Evolutionary conservation across 108 stramenopile genomes (phyloP).

Genomic region (Seminavis robusta): DNA sequence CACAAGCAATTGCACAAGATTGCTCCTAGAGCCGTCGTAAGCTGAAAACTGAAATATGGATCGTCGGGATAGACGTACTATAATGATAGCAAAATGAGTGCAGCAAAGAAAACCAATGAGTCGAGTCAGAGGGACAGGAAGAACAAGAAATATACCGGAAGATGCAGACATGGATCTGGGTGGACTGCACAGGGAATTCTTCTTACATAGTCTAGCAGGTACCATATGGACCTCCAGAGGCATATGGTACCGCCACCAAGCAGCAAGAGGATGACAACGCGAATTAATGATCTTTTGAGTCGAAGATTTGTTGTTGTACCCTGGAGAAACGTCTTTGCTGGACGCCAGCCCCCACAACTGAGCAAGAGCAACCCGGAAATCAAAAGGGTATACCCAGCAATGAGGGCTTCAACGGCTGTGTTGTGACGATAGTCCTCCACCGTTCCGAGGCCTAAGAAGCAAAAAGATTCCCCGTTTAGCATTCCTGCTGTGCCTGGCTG

Average conservation of each 20-base stretch:
- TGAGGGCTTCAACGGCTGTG: too few relatives aligned
- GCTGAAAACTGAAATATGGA: too few relatives aligned
- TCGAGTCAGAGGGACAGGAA: too few relatives aligned
- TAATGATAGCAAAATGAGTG: too few relatives aligned
- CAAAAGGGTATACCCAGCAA: too few relatives aligned
- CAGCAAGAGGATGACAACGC: conserved; percentile 14
- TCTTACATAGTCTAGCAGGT: conserved; percentile 18
- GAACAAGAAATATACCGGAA: too few relatives aligned
- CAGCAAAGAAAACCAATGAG: too few relatives aligned
- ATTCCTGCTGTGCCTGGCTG: conserved; percentile 18
- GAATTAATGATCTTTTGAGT: conserved; percentile 9
- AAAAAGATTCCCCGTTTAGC: conserved; percentile 23
- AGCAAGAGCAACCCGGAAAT: too few relatives aligned
- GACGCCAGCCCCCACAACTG: too few relatives aligned
- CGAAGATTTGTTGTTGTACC: conserved; percentile 12
- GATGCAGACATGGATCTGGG: conserved; percentile 9
- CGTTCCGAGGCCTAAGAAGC: conserved; percentile 3
- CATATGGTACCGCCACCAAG: conserved; percentile 11
- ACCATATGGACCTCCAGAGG: conserved; percentile 33
- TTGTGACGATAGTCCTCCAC: too few relatives aligned
- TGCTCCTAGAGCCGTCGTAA: conserved; percentile 17
- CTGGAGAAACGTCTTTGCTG: too few relatives aligned
- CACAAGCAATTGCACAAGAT: neutral
- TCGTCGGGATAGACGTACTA: too few relatives aligned
- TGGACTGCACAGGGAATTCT: conserved; percentile 1